Percentiles rank a stretch among this genome's conserved stretches.
These are phyloP conservation scores for Phyllosticta paracitricarpa DNA, from an alignment of 2,329 filamentous ascomycete species.

Conservation along the genomic window DNA sequence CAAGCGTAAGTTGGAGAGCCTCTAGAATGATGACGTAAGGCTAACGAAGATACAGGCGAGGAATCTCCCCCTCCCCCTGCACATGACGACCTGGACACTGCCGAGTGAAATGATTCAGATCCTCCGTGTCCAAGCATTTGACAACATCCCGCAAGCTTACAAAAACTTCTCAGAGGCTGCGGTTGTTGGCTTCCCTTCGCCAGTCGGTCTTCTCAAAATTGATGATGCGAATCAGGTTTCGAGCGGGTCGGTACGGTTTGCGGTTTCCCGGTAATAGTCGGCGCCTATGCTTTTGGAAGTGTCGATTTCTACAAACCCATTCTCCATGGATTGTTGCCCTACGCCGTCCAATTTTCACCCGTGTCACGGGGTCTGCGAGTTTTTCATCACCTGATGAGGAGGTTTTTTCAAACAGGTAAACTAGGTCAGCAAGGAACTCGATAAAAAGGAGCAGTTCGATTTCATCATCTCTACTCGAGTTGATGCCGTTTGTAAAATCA, in stretches of 20 bases:
- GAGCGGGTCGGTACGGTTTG: constrained; percentile 9
- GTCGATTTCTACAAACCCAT: background rate
- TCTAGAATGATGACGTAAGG: constrained; percentile 20
- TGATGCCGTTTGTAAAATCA: background rate
- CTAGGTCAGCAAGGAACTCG: background rate
- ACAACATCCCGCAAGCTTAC: constrained; percentile 7
- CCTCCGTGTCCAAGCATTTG: constrained; percentile 1
- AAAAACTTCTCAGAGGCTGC: constrained; percentile 4
- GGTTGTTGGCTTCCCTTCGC: constrained; percentile 7
- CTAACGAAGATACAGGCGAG: constrained; percentile 8
- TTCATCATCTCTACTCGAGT: background rate
- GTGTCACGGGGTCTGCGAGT: background rate
- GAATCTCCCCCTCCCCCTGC: constrained; percentile 55
- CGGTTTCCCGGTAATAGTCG: constrained; percentile 4
- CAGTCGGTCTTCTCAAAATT: constrained; percentile 3
- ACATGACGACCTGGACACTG: constrained; percentile 92
- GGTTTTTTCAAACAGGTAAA: background rate
- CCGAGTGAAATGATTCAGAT: background rate
- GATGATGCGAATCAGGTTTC: constrained; percentile 7
- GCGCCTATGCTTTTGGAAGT: background rate
- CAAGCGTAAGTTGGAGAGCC: constrained; percentile 54
- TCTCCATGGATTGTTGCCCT: background rate
- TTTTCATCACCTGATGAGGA: background rate
- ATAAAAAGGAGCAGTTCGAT: background rate
- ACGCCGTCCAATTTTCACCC: background rate